Base-by-base conservation (phyloP, 495 filamentous ascomycete genomes). In the Lophiostoma macrostomum region DNA sequence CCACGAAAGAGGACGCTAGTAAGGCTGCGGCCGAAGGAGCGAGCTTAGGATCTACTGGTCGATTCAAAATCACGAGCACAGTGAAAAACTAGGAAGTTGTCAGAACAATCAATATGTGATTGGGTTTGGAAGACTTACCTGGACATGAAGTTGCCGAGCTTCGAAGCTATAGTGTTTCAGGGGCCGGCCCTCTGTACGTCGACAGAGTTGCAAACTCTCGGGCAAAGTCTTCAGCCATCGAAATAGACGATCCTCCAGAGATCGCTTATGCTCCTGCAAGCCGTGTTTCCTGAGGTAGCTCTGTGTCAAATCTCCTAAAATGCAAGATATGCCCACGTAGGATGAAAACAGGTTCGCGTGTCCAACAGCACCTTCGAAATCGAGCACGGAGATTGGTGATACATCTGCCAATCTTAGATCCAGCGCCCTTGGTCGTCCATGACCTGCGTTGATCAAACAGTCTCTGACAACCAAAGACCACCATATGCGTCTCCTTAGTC, bases 401-500 rank as follows among this genome's bases (percentile, higher is more conserved):
- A 63, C 60, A 48, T 63, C 60, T 20, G 55, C 45, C 2, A 59
- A 23, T 27, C 54, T 47, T 22, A 63, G 28, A 43, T 63, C 49
- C 25, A 63, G 51, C 5, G 60, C 54, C 16, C 56, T 39, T 24
- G 60, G 60, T 19, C 60, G 31, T 0, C 60, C 60, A 52, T 63
- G 60, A 0, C 55, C 60, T n/a, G 60, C 60, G 34, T 55, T 56
- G 38, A 63, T 63, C 22, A 63, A 28, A 19, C 50, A 59, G 45
- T 63, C 60, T 51, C 60, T 36, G 32, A 50, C 62, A 6, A 63
- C 59, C 23, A 63, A 35, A 31, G 49, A 58, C 54, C 54, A 56
- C 53, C 48, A 65, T 29, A 63, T 56, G 28, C 53, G 19, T 19
- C 49, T 54, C 25, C 58, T 32, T n/a, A 59, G 30, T 6, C 49